Base-by-base conservation (phyloP, 805 yeast species). In the Candida coquimbonensis region DNA sequence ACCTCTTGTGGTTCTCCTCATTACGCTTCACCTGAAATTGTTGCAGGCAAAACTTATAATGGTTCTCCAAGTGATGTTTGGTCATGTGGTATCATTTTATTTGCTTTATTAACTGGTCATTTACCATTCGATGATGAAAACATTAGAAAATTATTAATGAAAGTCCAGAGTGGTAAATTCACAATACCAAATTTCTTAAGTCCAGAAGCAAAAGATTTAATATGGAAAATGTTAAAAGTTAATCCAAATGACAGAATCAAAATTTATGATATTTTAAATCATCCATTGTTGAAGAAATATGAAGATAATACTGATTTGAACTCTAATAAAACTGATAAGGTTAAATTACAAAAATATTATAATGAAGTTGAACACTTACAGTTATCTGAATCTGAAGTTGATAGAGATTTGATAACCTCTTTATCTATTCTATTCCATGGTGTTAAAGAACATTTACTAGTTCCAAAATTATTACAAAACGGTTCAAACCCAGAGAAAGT, bases 1-100 rank as follows among this genome's bases (percentile, higher is more conserved):
- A 93, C 99, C 5, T 83, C 95, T 17, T 93, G 99, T 66, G 99
- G 99, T 1, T 89, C 97, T 16, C 99, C 99, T 9, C 99, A 93
- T 64, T 93, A 93, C 65, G 99, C 98, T 2, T 87, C 96, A 9
- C 99, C 99, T 0, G 99, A 93, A 64, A 91, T 93, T 54, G 97
- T 93, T 11, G 86, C 96, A 12, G 99, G 99, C 34, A 79, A 84
- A 50, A 88, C 81, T 49, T 93, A 93, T 63, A 98, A 93, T 61
- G 99, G 99, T 13, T 89, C 95, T 29, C 96, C 96, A 37, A 82
- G 95, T 31, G 99, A 93, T 65, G 90, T 93, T 45, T 93, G 99
- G 99, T 90, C 96, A 7, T 90, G 97, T 68, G 98, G 99, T 57
- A 87, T 93, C 50, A 93, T 93, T 44, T 70, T 93, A 46, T 93